A percentile compares a stretch with the other conserved stretches of the same genome.
Evolutionary conservation across 2,329 filamentous ascomycete species (phyloP).

Genomic region (Fusarium sp.): DNA sequence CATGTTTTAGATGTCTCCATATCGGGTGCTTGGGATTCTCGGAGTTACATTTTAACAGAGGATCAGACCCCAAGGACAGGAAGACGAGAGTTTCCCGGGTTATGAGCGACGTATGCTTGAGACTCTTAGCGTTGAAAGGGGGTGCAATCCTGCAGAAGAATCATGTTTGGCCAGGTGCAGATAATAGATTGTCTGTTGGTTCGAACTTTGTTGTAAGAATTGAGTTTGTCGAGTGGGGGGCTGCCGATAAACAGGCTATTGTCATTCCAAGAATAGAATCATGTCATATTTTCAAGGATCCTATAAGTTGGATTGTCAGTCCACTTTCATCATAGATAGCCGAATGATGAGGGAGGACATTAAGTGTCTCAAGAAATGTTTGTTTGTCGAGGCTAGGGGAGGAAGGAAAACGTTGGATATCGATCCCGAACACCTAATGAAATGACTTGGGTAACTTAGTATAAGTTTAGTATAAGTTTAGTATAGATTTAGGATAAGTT

Average conservation of each 20-base stretch:
- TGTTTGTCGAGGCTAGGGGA: too few relatives aligned
- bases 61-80: not conserved
- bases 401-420: not conserved
- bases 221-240: not conserved
- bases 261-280: not conserved
- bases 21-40: not conserved
- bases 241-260: not conserved
- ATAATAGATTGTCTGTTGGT: not conserved
- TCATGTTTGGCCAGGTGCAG: not conserved
- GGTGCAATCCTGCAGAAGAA: not conserved
- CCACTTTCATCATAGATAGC: not conserved
- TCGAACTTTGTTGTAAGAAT: not conserved
- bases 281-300: not conserved
- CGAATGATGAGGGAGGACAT: not conserved
- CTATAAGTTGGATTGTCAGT: not conserved
- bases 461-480: not conserved
- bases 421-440: not conserved
- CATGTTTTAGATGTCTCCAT: constrained; percentile 9
- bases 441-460: not conserved
- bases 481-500: not conserved
- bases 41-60: not conserved
- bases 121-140: too few relatives aligned
- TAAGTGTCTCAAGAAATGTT: not conserved
- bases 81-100: not conserved
- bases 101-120: not conserved